Base-by-base conservation (phyloP, 2,329 filamentous ascomycete species). In the Nemania sp. region DNA sequence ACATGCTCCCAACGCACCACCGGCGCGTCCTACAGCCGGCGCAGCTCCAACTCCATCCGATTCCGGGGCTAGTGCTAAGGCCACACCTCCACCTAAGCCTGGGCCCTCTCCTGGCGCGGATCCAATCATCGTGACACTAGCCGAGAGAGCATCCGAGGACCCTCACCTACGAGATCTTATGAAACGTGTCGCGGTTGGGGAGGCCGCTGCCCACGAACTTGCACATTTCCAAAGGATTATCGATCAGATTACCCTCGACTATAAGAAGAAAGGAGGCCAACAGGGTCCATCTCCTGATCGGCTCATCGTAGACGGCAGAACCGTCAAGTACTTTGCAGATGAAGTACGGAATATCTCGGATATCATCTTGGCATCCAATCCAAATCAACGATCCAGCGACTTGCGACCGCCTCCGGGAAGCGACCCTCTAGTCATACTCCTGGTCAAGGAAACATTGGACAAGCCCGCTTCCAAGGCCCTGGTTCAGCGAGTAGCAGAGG, bases 171-270 rank as follows among this genome's bases (percentile, higher is more conserved):
- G 92, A 59, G 87, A 89, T 37, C 79, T 95, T 0, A 95, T 95
- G 91, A 91, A 91, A 73, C 86, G 90, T 54, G 91, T 95, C 0
- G 91, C 91, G 0, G 87, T 88, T 29, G 90, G 90, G 1, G 83
- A 88, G 66, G 91, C 91, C 0, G 86, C 84, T 12, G 83, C 86
- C 39, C 83, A 87, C 13, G 90, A 95, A 72, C 77, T 95, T 12
- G 86, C 86, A 48, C 85, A 87, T 63, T 95, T 95, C 67, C 91
- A 95, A 72, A 83, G 82, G 50, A 90, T 95, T 43, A 95, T 95
- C 63, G 89, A 92, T 69, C 87, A 92, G 71, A 83, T 95, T 58
- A 92, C 89, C 2, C 75, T 75, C 0, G 83, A 87, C 62, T 83
- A 83, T 66, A 82, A 81, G 67, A 80, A 77, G 42, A 83, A 77